These are phyloP conservation scores for Zea mays DNA, from an alignment of 176 grass and related monocot genomes.

Conservation along the genomic window Zm-B73-REFERENCE-NAM-5.0 NC_050100.1:196234501-196235000, in stretches of 20 bases:
- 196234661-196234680: conserved; percentile 33
- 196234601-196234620: conserved; percentile 53
- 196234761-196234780: conserved; percentile 42
- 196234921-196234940: conserved; percentile 48
- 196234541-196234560: conserved; percentile 29
- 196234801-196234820: conserved; percentile 33
- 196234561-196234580: conserved; percentile 41
- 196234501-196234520: conserved; percentile 21
- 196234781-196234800: conserved; percentile 37
- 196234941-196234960: conserved; percentile 31
- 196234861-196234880: conserved; percentile 76
- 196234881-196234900: conserved; percentile 71
- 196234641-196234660: conserved; percentile 36
- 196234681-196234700: conserved; percentile 19
- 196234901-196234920: conserved; percentile 59
- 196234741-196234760: conserved; percentile 29
- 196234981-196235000: conserved; percentile 60
- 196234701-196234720: conserved; percentile 12
- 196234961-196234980: conserved; percentile 59
- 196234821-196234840: conserved; percentile 75
- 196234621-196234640: conserved; percentile 51
- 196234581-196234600: conserved; percentile 56
- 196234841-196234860: conserved; percentile 67
- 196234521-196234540: conserved; percentile 35
- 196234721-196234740: conserved; percentile 35